phyloP scores from a whole-genome alignment of 352 stramenopile species.

The Pythium coloratum region DNA sequence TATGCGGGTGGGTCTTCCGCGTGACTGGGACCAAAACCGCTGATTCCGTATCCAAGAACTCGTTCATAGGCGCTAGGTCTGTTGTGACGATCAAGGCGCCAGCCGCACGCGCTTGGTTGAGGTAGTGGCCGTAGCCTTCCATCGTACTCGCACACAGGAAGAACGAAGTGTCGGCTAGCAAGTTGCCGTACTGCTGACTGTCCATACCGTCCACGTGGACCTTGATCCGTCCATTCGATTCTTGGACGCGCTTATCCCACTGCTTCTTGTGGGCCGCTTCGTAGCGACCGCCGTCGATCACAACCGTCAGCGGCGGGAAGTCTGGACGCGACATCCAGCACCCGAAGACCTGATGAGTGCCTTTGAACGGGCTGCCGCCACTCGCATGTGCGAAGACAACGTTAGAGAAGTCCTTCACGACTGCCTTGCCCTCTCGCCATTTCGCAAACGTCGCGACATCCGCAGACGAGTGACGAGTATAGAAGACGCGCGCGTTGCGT shows the following conservation, averaged over 20 bases:
- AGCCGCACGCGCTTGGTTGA: slow-evolving; percentile 49
- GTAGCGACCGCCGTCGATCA: not conserved
- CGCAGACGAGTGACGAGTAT: not conserved
- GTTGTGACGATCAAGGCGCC: slow-evolving; percentile 42
- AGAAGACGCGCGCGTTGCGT: not conserved
- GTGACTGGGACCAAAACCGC: not conserved
- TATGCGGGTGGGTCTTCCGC: not conserved
- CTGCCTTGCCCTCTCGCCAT: not conserved
- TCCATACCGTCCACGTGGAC: not conserved
- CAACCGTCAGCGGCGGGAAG: not conserved
- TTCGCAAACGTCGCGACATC: not conserved
- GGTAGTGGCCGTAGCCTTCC: slow-evolving; percentile 60
- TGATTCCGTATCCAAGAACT: slow-evolving; percentile 13
- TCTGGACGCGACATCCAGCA: not conserved
- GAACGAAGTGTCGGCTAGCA: slow-evolving; percentile 19
- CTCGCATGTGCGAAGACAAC: not conserved
- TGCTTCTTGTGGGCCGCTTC: not conserved
- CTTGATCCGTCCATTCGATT: not conserved
- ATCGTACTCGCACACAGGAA: slow-evolving; percentile 52
- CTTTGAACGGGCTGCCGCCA: not conserved
- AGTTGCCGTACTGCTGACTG: not conserved
- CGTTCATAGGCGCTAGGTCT: slow-evolving; percentile 50
- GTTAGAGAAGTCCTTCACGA: not conserved
- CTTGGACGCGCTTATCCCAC: not conserved
- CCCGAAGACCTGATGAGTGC: not conserved